phyloP scores from a whole-genome alignment of 805 yeast genomes.

The Candida bentonensis region DNA sequence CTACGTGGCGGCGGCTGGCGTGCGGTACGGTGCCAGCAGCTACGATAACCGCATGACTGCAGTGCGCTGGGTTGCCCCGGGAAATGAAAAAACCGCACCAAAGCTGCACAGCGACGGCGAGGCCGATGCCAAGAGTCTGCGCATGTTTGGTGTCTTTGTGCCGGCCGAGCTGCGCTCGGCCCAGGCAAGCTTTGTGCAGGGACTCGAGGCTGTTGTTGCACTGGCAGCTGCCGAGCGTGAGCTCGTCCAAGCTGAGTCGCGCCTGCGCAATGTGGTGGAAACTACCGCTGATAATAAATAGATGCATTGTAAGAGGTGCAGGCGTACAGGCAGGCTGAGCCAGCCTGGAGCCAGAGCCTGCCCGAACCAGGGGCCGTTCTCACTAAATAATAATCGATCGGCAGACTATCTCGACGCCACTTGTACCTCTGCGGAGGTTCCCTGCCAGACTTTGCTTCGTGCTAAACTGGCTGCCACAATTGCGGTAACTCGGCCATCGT shows the following conservation, averaged over 20 bases:
- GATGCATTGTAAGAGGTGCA: background rate
- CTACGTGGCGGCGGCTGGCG: background rate
- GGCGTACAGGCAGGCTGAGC: background rate
- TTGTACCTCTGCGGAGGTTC: too few species aligned
- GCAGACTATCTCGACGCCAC: too few species aligned
- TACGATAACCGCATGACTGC: background rate
- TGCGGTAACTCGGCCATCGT: too few species aligned
- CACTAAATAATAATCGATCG: too few species aligned
- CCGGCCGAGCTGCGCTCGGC: background rate
- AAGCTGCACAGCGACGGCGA: background rate
- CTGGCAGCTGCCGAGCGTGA: too few species aligned
- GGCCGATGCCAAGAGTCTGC: background rate
- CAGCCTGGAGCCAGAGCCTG: too few species aligned
- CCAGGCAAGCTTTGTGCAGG: background rate
- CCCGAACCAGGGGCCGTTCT: too few species aligned
- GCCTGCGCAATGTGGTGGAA: too few species aligned
- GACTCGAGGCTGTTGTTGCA: background rate
- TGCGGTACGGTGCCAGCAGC: background rate
- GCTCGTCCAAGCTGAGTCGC: background rate
- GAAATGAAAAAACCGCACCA: background rate
- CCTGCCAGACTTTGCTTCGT: too few species aligned
- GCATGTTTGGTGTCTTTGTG: background rate
- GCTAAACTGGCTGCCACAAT: too few species aligned
- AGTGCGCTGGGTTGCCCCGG: background rate
- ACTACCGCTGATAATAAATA: too few species aligned